Evolutionary conservation across 257 asterid genomes (phyloP).

Genomic region (Vinca minor): DNA sequence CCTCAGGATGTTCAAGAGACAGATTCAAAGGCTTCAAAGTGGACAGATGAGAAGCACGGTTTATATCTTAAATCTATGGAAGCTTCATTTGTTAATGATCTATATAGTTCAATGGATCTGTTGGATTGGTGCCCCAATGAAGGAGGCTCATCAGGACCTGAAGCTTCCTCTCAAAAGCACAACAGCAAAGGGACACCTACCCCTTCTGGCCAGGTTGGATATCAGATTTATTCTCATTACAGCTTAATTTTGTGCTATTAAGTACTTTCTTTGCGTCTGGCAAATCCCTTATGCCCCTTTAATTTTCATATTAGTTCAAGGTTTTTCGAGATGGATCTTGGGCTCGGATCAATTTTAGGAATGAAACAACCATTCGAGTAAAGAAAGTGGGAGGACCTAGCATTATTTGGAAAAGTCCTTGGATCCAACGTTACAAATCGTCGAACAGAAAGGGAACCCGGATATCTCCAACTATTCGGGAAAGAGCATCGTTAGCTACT

Average conservation of each 20-base stretch:
- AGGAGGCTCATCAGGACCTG: slow-evolving; percentile 21
- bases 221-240: not conserved
- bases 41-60: slow-evolving; percentile 70
- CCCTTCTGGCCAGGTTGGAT: slow-evolving; percentile 53
- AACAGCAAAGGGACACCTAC: slow-evolving; percentile 24
- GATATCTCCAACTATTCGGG: slow-evolving; percentile 21
- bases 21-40: slow-evolving; percentile 26
- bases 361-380: slow-evolving; percentile 24
- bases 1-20: slow-evolving; percentile 31
- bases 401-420: slow-evolving; percentile 31
- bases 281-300: not conserved
- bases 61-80: slow-evolving; percentile 61
- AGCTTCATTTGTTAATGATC: slow-evolving; percentile 53
- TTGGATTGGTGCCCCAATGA: slow-evolving; percentile 28
- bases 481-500: too few species aligned
- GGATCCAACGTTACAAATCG: slow-evolving; percentile 46
- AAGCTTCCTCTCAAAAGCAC: slow-evolving; percentile 26
- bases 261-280: not conserved
- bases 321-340: slow-evolving; percentile 49
- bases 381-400: slow-evolving; percentile 26
- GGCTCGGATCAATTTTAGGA: slow-evolving; percentile 38
- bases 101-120: slow-evolving; percentile 39
- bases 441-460: slow-evolving; percentile 21
- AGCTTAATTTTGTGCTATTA: too few species aligned
- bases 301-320: slow-evolving; percentile 43